Base-by-base conservation (phyloP, 2,329 filamentous ascomycete genomes). In the Cladosporium colombiae region DNA sequence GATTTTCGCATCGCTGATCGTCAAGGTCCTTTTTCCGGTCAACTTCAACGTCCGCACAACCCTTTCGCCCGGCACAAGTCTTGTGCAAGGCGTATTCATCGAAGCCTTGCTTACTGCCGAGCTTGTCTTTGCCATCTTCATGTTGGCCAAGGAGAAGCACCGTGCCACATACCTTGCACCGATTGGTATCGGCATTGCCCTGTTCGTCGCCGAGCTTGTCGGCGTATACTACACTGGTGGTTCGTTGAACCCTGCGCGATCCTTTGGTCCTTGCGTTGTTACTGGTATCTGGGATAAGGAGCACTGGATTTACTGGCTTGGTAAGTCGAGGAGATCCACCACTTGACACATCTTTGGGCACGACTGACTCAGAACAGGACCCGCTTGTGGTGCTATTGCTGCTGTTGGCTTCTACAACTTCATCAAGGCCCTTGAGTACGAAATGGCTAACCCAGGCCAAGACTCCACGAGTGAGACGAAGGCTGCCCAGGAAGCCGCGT, bases 111-210 rank as follows among this genome's bases (percentile, higher is more conserved):
- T 89, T 44, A 90, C 88, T 0, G 80, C 86, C 0, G 82, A 89
- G 73, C 80, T 91, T 11, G 83, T 89, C 8, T 80, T 90, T 62
- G 84, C 87, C 2, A 85, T 90, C 33, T 85, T 88, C 75, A 89
- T 91, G 85, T 81, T 91, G 53, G 89, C 89, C 0, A 86, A 87
- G 4, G 68, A 91, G 74, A 92, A 92, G 78, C 89, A 92, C 75
- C 87, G 88, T 53, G 86, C 86, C 2, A 92, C 90, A 0, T 91
- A 84, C 73, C 78, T 92, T 1, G 90, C 90, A 0, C 90, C 90
- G 0, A 79, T 92, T 3, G 89, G 88, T 14, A 91, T 93, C 69
- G 90, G 91, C 1, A 77, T 91, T 2, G 82, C 89, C 0, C 82
- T 92, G 62, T 92, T 92, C 75, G 83, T 92, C 52, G 80, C 81